Conservation (phyloP, 495 filamentous ascomycete genomes). For the Cryomyces minteri region DNA sequence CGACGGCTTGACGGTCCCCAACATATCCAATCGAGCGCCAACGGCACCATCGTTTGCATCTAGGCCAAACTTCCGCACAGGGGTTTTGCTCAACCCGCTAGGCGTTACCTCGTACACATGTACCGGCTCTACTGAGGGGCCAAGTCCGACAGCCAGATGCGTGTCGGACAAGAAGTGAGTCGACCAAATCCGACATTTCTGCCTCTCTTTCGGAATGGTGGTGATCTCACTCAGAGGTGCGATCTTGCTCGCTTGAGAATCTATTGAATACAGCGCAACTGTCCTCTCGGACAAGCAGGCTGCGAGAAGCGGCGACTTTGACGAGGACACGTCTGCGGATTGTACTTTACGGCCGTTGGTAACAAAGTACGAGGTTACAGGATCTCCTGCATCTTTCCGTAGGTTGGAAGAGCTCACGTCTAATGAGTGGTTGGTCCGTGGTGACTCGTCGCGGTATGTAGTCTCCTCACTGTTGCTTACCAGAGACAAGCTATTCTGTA, state of each 20-base stretch:
- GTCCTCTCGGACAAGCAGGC: conserved; percentile 10
- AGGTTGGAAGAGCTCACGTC: no score
- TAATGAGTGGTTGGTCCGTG: no score
- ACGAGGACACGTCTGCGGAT: conserved; percentile 8
- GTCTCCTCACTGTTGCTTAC: background rate
- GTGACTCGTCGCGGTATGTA: background rate
- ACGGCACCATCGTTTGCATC: conserved; percentile 14
- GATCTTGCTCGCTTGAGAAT: conserved; percentile 14
- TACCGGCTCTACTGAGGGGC: conserved; percentile 25
- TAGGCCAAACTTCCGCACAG: conserved; percentile 21
- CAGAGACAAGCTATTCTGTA: conserved; percentile 2
- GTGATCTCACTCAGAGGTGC: conserved; percentile 22
- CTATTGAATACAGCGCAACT: conserved; percentile 23
- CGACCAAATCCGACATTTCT: conserved; percentile 27
- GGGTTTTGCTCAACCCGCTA: conserved; percentile 19
- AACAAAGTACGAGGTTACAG: background rate
- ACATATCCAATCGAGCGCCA: conserved; percentile 5
- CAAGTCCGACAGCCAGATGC: conserved; percentile 31
- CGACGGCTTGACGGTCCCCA: background rate
- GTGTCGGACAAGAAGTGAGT: conserved; percentile 29
- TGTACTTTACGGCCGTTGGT: conserved; percentile 5
- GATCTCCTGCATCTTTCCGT: background rate
- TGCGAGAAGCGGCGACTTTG: conserved; percentile 10
- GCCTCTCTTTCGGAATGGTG: conserved; percentile 10
- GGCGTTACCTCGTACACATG: conserved; percentile 29